A percentile compares a stretch with the other conserved stretches of the same genome.
These are phyloP conservation scores for Pythium myriotylum DNA, from an alignment of 352 stramenopile species.

Conservation along the genomic window DNA sequence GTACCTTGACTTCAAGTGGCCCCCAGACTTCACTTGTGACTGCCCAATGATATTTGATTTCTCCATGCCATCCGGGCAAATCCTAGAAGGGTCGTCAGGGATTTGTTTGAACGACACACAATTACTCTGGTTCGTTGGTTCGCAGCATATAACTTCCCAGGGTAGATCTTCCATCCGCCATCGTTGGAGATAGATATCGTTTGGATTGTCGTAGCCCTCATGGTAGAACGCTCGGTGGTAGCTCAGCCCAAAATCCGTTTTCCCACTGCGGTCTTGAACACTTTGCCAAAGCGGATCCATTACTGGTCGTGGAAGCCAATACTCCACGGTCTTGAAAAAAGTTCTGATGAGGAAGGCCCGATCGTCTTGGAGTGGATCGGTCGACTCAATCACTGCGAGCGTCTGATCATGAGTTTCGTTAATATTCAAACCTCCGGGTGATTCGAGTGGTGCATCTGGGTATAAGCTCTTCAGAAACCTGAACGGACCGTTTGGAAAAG, in stretches of 20 bases:
- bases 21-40: slow-evolving; percentile 50
- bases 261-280: slow-evolving; percentile 76
- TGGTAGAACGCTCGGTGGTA: slow-evolving; percentile 96
- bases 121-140: slow-evolving; percentile 52
- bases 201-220: slow-evolving; percentile 94
- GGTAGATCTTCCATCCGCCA: slow-evolving; percentile 94
- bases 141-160: slow-evolving; percentile 92
- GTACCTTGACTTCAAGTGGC: slow-evolving; percentile 85
- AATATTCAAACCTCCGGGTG: slow-evolving; percentile 69
- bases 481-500: slow-evolving; percentile 93
- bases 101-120: slow-evolving; percentile 54
- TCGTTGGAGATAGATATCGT: slow-evolving; percentile 97
- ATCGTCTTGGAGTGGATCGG: slow-evolving; percentile 26
- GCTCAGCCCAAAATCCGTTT: slow-evolving; percentile 92
- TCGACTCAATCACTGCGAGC: slow-evolving; percentile 44
- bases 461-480: slow-evolving; percentile 91
- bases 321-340: slow-evolving; percentile 96
- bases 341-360: slow-evolving; percentile 90
- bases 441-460: slow-evolving; percentile 85
- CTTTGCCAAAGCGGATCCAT: slow-evolving; percentile 98
- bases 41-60: slow-evolving; percentile 71
- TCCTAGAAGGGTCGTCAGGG: slow-evolving; percentile 28
- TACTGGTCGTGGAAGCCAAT: slow-evolving; percentile 92
- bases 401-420: slow-evolving; percentile 97
- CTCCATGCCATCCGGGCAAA: slow-evolving; percentile 57